A percentile compares a stretch with the other conserved stretches of the same genome.
These are phyloP conservation scores for Aspergillus tamarii DNA, from an alignment of 2,329 filamentous ascomycete genomes.

Conservation along the genomic window DNA sequence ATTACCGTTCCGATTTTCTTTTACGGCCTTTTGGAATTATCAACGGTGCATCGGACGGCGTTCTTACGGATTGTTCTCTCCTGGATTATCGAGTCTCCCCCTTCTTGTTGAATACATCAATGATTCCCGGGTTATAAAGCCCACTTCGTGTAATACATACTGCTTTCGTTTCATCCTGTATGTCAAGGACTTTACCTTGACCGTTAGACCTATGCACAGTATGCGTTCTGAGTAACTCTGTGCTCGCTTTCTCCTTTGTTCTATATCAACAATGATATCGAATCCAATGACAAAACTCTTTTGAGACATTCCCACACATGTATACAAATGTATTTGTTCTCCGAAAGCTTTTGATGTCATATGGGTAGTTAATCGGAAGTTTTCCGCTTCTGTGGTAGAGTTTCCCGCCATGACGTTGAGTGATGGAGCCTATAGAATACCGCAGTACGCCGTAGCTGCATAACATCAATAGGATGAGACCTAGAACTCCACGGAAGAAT, in stretches of 20 bases:
- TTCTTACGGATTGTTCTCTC: slow-evolving; percentile 26
- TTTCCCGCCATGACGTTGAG: slow-evolving; percentile 13
- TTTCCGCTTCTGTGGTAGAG: slow-evolving; percentile 7
- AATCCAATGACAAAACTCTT: not conserved
- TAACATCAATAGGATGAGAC: not conserved
- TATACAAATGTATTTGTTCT: too few relatives aligned
- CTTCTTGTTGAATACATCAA: slow-evolving; percentile 14
- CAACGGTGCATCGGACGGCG: slow-evolving; percentile 42
- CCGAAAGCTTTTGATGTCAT: not conserved
- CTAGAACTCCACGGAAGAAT: not conserved
- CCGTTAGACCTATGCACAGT: not conserved
- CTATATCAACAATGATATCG: slow-evolving; percentile 1
- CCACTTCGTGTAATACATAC: slow-evolving; percentile 15
- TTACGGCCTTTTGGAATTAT: slow-evolving; percentile 25
- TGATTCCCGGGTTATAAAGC: slow-evolving; percentile 24
- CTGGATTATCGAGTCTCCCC: slow-evolving; percentile 9
- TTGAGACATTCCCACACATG: not conserved
- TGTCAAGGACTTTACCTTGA: not conserved
- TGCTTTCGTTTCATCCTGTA: slow-evolving; percentile 12
- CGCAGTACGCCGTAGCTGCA: not conserved
- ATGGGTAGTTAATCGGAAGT: not conserved
- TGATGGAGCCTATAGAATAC: too few relatives aligned
- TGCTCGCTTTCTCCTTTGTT: not conserved
- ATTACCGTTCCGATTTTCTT: slow-evolving; percentile 16
- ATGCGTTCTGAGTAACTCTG: not conserved